A percentile compares a stretch with the other conserved stretches of the same genome.
phyloP scores from a whole-genome alignment of 306 rosid species.

The Comarum palustre region DNA sequence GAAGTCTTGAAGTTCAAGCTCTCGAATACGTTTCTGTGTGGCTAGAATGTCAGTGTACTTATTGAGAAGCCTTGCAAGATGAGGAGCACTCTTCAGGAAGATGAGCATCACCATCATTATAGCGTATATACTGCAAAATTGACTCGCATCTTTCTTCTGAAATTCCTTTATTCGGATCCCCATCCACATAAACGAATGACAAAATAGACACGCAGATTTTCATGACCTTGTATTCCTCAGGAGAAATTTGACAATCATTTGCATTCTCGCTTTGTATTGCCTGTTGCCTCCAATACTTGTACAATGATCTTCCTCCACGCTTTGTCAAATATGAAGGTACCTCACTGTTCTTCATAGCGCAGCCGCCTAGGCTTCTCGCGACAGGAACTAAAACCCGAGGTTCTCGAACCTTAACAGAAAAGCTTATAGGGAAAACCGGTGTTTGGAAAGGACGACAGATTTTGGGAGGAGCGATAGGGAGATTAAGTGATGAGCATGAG shows the following conservation, averaged over 20 bases:
- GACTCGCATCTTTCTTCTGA: neutral
- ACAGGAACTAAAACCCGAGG: neutral
- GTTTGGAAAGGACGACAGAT: neutral
- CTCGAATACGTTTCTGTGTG: neutral
- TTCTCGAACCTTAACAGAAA: neutral
- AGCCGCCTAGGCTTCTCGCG: neutral
- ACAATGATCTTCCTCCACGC: neutral
- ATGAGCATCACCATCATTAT: neutral
- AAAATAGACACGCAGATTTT: neutral
- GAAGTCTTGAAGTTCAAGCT: too few relatives aligned
- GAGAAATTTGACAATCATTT: neutral
- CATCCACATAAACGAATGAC: neutral
- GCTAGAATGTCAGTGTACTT: neutral
- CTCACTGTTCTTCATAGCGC: neutral
- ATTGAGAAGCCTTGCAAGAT: neutral
- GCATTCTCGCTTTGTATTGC: neutral
- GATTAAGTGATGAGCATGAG: neutral
- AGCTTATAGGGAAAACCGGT: neutral
- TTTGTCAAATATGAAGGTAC: neutral
- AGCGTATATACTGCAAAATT: neutral
- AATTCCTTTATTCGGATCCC: neutral
- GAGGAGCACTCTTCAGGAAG: neutral
- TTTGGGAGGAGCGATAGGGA: neutral
- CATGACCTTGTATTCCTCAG: neutral
- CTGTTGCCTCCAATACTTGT: neutral